phyloP scores from a whole-genome alignment of 202 grass and related monocot species.

The Setaria viridis region DNA sequence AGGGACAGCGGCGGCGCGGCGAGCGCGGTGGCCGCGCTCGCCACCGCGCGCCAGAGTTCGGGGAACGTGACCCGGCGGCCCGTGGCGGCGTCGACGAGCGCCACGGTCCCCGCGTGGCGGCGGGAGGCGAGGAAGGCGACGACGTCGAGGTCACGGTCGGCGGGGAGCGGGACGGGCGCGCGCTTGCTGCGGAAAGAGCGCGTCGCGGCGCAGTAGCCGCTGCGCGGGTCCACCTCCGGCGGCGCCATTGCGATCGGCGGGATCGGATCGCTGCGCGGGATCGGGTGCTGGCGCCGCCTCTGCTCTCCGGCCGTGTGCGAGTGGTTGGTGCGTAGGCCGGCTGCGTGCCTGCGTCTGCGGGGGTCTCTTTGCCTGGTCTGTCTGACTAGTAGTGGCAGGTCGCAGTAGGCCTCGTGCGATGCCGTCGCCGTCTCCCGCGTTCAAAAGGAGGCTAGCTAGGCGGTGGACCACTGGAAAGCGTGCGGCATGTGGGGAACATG shows the following conservation, averaged over 20 bases:
- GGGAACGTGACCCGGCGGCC: conserved; percentile 70
- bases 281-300: background rate
- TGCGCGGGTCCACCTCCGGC: conserved; percentile 53
- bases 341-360: background rate
- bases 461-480: background rate
- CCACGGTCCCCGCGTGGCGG: conserved; percentile 77
- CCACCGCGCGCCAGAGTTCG: conserved; percentile 74
- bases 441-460: background rate
- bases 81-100: conserved; percentile 72
- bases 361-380: background rate
- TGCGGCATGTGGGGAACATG: background rate
- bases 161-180: conserved; percentile 55
- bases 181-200: conserved; percentile 85
- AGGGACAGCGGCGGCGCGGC: conserved; percentile 69
- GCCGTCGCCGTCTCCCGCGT: background rate
- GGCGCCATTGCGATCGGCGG: conserved; percentile 32
- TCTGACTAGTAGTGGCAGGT: too few species aligned
- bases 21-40: conserved; percentile 68
- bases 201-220: conserved; percentile 71
- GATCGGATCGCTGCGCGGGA: background rate
- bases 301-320: background rate
- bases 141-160: conserved; percentile 63
- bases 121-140: conserved; percentile 79
- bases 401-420: too few species aligned
- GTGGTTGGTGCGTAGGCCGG: background rate